A percentile compares a stretch with the other conserved stretches of the same genome.
phyloP scores from a whole-genome alignment of 73 alveolate genomes.

The Halteria grandinella region DNA sequence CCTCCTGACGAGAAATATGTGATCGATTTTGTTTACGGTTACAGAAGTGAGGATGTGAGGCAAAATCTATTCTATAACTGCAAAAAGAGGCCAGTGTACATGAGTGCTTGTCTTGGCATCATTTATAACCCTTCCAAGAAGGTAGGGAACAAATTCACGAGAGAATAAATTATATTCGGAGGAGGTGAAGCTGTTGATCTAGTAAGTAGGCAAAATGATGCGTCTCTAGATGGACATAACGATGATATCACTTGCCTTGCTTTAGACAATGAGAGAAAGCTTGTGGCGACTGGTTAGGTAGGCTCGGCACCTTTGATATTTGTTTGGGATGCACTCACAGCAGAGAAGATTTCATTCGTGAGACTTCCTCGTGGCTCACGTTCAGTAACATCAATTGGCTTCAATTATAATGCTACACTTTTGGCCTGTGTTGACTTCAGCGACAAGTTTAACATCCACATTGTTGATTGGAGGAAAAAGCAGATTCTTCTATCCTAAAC shows the following conservation, averaged over 20 bases:
- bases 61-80: slow-evolving; percentile 79
- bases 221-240: slow-evolving; percentile 58
- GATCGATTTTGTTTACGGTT: slow-evolving; percentile 90
- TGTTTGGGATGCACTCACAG: slow-evolving; percentile 81
- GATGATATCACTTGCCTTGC: slow-evolving; percentile 91
- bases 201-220: background rate
- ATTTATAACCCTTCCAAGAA: slow-evolving; percentile 70
- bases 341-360: slow-evolving; percentile 67
- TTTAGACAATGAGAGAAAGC: slow-evolving; percentile 72
- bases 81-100: slow-evolving; percentile 73
- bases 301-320: slow-evolving; percentile 83
- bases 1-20: slow-evolving; percentile 78
- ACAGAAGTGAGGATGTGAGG: slow-evolving; percentile 85
- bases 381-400: slow-evolving; percentile 81
- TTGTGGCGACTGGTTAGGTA: slow-evolving; percentile 91
- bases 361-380: slow-evolving; percentile 69
- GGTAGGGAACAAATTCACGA: slow-evolving; percentile 42
- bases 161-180: slow-evolving; percentile 74
- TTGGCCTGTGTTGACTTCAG: slow-evolving; percentile 83
- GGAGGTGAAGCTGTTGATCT: slow-evolving; percentile 56
- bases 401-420: slow-evolving; percentile 80
- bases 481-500: slow-evolving; percentile 61
- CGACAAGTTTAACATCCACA: slow-evolving; percentile 61
- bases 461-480: too few species aligned
- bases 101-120: slow-evolving; percentile 90